Conservation (phyloP, 805 yeast genomes). For the Sugiyamaella mastotermitis region DNA sequence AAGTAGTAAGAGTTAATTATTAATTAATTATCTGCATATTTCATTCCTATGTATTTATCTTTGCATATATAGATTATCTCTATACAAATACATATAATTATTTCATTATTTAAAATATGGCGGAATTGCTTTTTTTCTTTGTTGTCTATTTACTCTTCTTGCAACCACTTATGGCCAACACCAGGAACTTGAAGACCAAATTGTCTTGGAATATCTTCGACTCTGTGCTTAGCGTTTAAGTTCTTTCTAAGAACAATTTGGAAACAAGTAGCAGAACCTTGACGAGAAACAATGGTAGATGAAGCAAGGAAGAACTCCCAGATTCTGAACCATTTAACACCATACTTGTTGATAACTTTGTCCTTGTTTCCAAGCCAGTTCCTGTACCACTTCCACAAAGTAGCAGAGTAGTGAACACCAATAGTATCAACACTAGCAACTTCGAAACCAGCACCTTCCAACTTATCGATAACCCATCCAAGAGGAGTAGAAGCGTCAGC, state of each 20-base stretch:
- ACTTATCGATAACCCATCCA: conserved; percentile 67
- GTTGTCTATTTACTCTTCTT: conserved; percentile 5
- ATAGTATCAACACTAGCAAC: conserved; percentile 77
- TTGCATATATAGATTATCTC: background rate
- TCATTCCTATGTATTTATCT: background rate
- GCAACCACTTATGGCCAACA: conserved; percentile 29
- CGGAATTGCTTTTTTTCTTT: too few species aligned
- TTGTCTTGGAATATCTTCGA: conserved; percentile 74
- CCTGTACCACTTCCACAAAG: conserved; percentile 91
- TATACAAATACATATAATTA: too few species aligned
- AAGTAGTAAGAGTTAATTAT: too few species aligned
- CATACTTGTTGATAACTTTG: conserved; percentile 69
- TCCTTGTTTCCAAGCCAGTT: conserved; percentile 87
- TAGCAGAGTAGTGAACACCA: conserved; percentile 89
- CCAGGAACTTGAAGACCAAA: conserved; percentile 53
- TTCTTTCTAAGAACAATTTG: conserved; percentile 90
- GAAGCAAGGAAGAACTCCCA: conserved; percentile 88
- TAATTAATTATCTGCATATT: too few species aligned
- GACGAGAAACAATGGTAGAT: conserved; percentile 81
- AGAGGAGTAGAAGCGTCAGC: conserved; percentile 95
- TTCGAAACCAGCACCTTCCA: conserved; percentile 85
- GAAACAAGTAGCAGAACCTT: conserved; percentile 88
- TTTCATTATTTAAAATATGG: too few species aligned
- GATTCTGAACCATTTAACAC: conserved; percentile 84
- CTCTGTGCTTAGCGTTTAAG: conserved; percentile 74